Evolutionary conservation across 495 filamentous ascomycete species (phyloP), one percentile per base, ranked within the genome.

Genomic region (Penicillium parvum): DNA sequence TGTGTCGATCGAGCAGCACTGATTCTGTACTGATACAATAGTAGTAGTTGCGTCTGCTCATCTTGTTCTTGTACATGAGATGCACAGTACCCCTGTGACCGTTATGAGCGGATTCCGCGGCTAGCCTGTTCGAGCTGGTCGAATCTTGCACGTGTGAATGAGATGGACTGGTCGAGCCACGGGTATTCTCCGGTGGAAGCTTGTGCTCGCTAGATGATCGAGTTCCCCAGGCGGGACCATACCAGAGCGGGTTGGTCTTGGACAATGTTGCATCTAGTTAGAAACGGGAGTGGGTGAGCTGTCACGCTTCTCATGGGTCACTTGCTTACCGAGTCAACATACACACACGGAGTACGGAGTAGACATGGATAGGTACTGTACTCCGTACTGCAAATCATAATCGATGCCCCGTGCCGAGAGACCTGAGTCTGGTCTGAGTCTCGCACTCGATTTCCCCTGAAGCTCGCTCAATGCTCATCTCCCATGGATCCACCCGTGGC

Each of bases 91-190:
- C 15, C 32, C 16, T 29, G 36, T n/a, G 17, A 28, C 27, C 42
- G 37, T 40, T 40, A 47, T 29, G 26, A 25, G 56, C 56, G 56
- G 48, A 42, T 50, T 57, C 40, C 46, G 56, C 52, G 56, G 52
- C 27, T 59, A 52, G 20, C 33, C 33, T 27, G 11, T 27, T 27
- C 23, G n/a, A n/a, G n/a, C n/a, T n/a, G 33, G 5, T 10, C 8
- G 5, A 9, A 23, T 14, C 12, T 30, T 17, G 34, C 35, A 44
- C 28, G 40, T 44, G 47, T 35, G 14, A 30, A 29, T 23, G 19
- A 30, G 11, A 19, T 44, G 25, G 42, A 41, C 35, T 43, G 43
- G 30, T 47, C 44, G 49, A 39, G 44, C 27, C 43, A 36, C 44
- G 44, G 49, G 7, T 52, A 43, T 48, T 35, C 36, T 48, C 49